Evolutionary conservation across 78 protist genomes (phyloP).

Genomic region (Dictyostelium firmibasis): DNA sequence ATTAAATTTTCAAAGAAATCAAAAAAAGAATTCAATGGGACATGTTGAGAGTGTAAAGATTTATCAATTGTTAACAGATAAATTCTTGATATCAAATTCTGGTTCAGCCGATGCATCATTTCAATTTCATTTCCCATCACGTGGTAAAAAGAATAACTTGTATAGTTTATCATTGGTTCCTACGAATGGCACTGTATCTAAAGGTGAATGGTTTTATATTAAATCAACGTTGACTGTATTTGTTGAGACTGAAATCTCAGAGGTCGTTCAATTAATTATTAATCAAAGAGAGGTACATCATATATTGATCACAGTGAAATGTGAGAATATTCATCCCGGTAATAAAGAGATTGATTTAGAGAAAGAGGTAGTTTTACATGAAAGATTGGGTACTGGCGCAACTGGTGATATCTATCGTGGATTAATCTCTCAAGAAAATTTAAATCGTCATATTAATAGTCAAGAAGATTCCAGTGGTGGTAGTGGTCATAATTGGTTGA

Average conservation of each 20-base stretch:
- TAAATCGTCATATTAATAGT: slow-evolving; percentile 26
- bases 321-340: slow-evolving; percentile 61
- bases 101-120: slow-evolving; percentile 28
- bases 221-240: slow-evolving; percentile 56
- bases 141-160: not conserved
- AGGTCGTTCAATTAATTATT: slow-evolving; percentile 40
- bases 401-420: slow-evolving; percentile 68
- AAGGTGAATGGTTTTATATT: slow-evolving; percentile 71
- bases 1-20: not conserved
- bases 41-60: not conserved
- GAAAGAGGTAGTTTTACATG: slow-evolving; percentile 13
- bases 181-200: slow-evolving; percentile 6
- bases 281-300: slow-evolving; percentile 41
- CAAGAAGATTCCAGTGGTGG: not conserved
- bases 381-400: slow-evolving; percentile 46
- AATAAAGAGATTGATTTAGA: slow-evolving; percentile 66
- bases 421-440: slow-evolving; percentile 12
- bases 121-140: slow-evolving; percentile 12
- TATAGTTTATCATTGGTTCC: slow-evolving; percentile 49
- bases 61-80: slow-evolving; percentile 49
- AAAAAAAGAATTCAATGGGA: not conserved
- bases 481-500: slow-evolving; percentile 1
- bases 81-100: slow-evolving; percentile 44
- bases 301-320: slow-evolving; percentile 22
- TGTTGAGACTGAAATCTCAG: slow-evolving; percentile 39